These are phyloP conservation scores for Blastocystis hominis DNA, from an alignment of 352 stramenopile species.

Conservation along the genomic window DNA sequence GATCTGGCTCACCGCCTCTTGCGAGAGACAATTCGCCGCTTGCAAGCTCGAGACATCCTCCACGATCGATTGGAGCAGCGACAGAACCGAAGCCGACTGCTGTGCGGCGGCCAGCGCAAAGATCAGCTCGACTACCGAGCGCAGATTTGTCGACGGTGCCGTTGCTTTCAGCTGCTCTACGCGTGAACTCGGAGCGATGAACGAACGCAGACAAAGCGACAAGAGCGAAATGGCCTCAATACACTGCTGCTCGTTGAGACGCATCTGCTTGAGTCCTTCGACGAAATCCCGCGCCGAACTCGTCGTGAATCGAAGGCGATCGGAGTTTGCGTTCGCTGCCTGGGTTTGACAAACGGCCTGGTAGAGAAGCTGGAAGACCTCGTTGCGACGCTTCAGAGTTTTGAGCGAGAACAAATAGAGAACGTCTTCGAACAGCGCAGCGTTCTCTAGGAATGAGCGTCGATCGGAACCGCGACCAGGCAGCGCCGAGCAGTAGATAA, in stretches of 20 bases:
- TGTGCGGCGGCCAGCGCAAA: background rate
- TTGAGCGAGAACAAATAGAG: background rate
- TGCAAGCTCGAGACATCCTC: background rate
- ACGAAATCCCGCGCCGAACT: background rate
- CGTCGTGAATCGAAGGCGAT: background rate
- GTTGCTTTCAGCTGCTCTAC: background rate
- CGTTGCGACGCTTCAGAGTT: background rate
- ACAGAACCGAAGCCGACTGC: background rate
- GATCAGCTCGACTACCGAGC: background rate
- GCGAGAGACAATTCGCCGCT: background rate
- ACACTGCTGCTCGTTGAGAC: background rate
- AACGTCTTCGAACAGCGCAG: background rate
- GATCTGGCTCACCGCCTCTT: background rate
- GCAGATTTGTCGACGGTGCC: background rate
- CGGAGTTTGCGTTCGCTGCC: background rate
- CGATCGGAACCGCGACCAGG: background rate
- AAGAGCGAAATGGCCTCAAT: background rate
- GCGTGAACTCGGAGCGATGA: background rate
- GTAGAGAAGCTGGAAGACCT: background rate
- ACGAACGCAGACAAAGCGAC: background rate
- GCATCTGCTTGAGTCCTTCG: background rate
- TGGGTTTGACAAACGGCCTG: background rate
- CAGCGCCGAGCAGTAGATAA: background rate
- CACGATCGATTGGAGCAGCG: background rate
- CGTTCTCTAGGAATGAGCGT: background rate